Evolutionary conservation across 768 basidiomycete genomes (phyloP), one percentile per base, ranked within the genome.

Genomic region (Neoboletus magnificus): DNA sequence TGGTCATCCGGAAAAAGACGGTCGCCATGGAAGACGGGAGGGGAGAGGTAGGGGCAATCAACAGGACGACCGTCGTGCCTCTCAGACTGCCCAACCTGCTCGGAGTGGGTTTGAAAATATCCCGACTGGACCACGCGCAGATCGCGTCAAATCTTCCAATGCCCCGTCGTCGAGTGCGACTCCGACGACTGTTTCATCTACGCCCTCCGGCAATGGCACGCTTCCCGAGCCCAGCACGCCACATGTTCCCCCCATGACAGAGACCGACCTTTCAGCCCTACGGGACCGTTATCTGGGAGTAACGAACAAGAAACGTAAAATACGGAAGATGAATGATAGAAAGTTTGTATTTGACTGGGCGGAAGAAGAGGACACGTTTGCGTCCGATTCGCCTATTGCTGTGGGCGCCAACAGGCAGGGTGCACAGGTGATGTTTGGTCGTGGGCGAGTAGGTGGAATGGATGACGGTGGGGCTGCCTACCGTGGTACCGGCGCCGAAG

Each of bases 331-430:
- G 83, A 92, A 90, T 67, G 93, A 95, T 71, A 86, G 93, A 73
- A 96, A 96, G 73, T 93, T 98, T 68, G 91, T 96, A n/a, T 99
- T 99, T 66, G 97, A 98, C 71, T 99, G 97, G 97, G 94, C 96
- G 66, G 86, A 86, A 47, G 89, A 89, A 70, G 97, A 99, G 65
- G 97, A 99, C 71, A 99, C 97, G 15, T 87, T 90, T 65, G 77
- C 83, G 9, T 84, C 81, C 30, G 90, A 91, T 66, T 83, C 88
- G 16, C 86, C 87, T n/a, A 77, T 82, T 15, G 85, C 85, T 7
- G 80, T 82, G 5, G 89, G 87, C 2, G 79, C 79, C 50, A 84
- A 85, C 52, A 79, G 89, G 27, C 90, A 91, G 68, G 89, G 88
- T 18, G 89, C 90, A 3, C 89, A 90, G 64, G 83, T 92, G 39